Base-by-base conservation (phyloP, 352 stramenopile species). In the Globisporangium orthogonon region DNA sequence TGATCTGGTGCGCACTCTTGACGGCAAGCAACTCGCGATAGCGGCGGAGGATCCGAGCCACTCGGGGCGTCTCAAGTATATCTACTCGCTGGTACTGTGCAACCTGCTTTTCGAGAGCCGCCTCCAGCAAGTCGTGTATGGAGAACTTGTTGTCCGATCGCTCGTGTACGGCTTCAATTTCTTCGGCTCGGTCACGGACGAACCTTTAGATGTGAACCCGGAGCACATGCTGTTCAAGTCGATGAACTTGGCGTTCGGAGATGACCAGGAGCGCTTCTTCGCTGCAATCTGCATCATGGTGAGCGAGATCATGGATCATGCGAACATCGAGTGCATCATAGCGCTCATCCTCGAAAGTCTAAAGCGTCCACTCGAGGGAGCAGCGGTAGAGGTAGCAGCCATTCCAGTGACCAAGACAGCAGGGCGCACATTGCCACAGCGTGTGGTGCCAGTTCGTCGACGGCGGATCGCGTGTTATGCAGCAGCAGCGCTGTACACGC, bases 71-170 rank as follows among this genome's bases (percentile, higher is more conserved):
- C 67, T 90, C 23, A 73, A 78, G 28, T 90, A 88, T 46, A 66
- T 86, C 1, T 87, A 91, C 52, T 58, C 67, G 6, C 64, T 83
- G 1, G 69, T 89, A 30, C 39, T 93, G 1, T 85, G 71, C 54
- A 90, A 91, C 40, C 48, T 89, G 30, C 56, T 90, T 9, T 89
- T 93, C 44, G 76, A 91, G 44, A 80, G 49, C 31, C 73, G 75
- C 4, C 56, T 91, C 7, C 83, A 89, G 53, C 71, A 86, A 23
- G 58, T 86, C 41, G 67, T 91, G 30, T 83, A 83, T 33, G 78
- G 75, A 0, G 77, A 90, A 43, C 56, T 78, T 44, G 73, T 81
- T 1, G 54, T 90, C 3, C 67, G 68, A 11, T 67, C 72, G 30
- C 60, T 89, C 17, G 66, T 90, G 2, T 69, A 72, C 9, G 79